Percentiles rank a stretch among this genome's conserved stretches.
These are phyloP conservation scores for Cladosporium velox DNA, from an alignment of 2,329 filamentous ascomycete species.

Conservation along the genomic window DNA sequence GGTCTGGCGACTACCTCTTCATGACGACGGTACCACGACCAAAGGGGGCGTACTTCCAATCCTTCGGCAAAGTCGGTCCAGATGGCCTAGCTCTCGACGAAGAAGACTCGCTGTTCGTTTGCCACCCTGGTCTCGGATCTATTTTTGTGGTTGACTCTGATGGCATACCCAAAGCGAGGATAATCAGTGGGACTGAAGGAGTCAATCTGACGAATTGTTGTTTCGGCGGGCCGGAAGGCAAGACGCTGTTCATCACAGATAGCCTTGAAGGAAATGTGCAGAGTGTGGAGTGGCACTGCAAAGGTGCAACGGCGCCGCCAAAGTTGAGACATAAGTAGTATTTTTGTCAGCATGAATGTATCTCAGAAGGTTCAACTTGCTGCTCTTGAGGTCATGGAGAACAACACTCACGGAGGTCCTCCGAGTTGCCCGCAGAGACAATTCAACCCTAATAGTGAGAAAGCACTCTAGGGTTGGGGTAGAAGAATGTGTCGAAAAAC, in stretches of 20 bases:
- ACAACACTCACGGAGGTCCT: too few species aligned
- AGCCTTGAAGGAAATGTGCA: constrained; percentile 14
- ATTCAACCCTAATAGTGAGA: not conserved
- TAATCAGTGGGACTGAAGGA: constrained; percentile 3
- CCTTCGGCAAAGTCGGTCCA: constrained; percentile 44
- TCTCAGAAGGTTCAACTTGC: too few species aligned
- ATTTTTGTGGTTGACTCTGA: constrained; percentile 12
- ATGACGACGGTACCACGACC: constrained; percentile 43
- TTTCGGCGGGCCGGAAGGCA: constrained; percentile 14
- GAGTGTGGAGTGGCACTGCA: constrained; percentile 14
- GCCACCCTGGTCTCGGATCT: constrained; percentile 27
- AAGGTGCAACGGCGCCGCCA: not conserved
- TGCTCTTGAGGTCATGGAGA: too few species aligned
- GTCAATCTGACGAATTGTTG: constrained; percentile 14
- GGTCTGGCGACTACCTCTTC: constrained; percentile 45
- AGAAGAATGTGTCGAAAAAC: too few species aligned
- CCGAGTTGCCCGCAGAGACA: not conserved
- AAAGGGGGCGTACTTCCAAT: constrained; percentile 44
- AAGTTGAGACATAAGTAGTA: not conserved
- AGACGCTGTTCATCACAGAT: constrained; percentile 13
- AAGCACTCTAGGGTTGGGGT: not conserved
- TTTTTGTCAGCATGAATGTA: not conserved
- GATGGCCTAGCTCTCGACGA: constrained; percentile 45
- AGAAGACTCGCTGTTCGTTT: constrained; percentile 36
- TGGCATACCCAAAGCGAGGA: constrained; percentile 8